Percentiles rank a stretch among this genome's conserved stretches.
These are phyloP conservation scores for Penicillium daleae DNA, from an alignment of 495 filamentous ascomycete species.

Conservation along the genomic window DNA sequence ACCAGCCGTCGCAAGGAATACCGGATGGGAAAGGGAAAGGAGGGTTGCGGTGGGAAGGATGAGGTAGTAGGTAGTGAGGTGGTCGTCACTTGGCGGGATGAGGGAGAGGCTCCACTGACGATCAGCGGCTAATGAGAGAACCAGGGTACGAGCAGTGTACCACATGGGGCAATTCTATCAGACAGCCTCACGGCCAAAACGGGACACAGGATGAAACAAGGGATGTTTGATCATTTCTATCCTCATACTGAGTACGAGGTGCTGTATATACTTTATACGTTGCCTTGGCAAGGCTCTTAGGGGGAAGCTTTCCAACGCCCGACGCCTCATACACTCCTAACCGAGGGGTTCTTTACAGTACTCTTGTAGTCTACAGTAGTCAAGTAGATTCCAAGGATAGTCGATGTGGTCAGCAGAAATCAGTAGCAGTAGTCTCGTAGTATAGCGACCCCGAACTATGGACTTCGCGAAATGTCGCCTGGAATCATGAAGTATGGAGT, in stretches of 20 bases:
- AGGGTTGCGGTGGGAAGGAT: conserved; percentile 18
- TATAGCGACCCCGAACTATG: too few relatives aligned
- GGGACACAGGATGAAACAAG: not conserved
- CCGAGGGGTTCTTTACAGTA: not conserved
- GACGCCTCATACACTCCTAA: conserved; percentile 3
- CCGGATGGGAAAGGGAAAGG: conserved; percentile 21
- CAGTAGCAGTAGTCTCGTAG: too few relatives aligned
- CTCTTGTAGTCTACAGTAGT: not conserved
- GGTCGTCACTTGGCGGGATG: conserved; percentile 46
- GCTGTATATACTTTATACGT: not conserved
- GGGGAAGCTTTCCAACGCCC: conserved; percentile 1
- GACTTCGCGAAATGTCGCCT: too few relatives aligned
- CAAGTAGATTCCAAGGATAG: not conserved
- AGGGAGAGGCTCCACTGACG: conserved; percentile 45
- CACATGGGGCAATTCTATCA: conserved; percentile 11
- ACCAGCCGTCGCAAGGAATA: conserved; percentile 18
- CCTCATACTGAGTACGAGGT: not conserved
- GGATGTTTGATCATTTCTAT: not conserved
- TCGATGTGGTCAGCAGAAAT: too few relatives aligned
- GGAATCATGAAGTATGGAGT: too few relatives aligned
- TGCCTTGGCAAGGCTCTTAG: conserved; percentile 1
- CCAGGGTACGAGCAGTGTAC: conserved; percentile 23
- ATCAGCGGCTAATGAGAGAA: conserved; percentile 45
- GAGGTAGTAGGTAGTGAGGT: conserved; percentile 38
- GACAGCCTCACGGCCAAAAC: not conserved